These are phyloP conservation scores for Helenozyma rhizophorensis DNA, from an alignment of 805 yeast species.

Conservation along the genomic window DNA sequence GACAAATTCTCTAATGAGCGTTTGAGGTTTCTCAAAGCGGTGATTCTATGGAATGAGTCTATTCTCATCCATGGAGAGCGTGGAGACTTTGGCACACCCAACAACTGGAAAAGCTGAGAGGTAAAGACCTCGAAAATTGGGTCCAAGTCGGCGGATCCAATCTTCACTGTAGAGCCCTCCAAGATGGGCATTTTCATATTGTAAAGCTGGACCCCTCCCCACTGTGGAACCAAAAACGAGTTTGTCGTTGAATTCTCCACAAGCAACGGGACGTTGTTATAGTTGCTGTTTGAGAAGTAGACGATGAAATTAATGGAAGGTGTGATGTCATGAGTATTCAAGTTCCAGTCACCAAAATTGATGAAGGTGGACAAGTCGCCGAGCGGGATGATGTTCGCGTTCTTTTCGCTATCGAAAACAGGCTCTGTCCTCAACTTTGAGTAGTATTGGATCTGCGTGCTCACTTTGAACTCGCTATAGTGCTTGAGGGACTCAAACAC, in stretches of 20 bases:
- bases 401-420: conserved; percentile 18
- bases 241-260: conserved; percentile 47
- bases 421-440: conserved; percentile 37
- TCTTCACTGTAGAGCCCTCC: conserved; percentile 12
- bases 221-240: conserved; percentile 78
- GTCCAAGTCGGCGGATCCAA: conserved; percentile 44
- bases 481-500: conserved; percentile 49
- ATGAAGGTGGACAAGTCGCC: conserved; percentile 68
- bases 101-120: conserved; percentile 64
- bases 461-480: conserved; percentile 68
- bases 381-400: conserved; percentile 35
- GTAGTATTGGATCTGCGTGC: conserved; percentile 73
- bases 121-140: conserved; percentile 67
- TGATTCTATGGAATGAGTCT: conserved; percentile 61
- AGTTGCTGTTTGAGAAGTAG: conserved; percentile 52
- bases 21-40: conserved; percentile 53
- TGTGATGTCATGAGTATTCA: conserved; percentile 51
- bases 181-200: conserved; percentile 31
- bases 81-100: conserved; percentile 63
- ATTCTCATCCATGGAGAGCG: conserved; percentile 58
- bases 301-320: conserved; percentile 70
- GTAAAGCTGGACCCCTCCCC: conserved; percentile 73
- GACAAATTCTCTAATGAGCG: conserved; percentile 65
- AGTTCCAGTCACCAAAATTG: conserved; percentile 83
- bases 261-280: conserved; percentile 42